Conservation (phyloP, 768 basidiomycete species). For the Pholiota molesta region DNA sequence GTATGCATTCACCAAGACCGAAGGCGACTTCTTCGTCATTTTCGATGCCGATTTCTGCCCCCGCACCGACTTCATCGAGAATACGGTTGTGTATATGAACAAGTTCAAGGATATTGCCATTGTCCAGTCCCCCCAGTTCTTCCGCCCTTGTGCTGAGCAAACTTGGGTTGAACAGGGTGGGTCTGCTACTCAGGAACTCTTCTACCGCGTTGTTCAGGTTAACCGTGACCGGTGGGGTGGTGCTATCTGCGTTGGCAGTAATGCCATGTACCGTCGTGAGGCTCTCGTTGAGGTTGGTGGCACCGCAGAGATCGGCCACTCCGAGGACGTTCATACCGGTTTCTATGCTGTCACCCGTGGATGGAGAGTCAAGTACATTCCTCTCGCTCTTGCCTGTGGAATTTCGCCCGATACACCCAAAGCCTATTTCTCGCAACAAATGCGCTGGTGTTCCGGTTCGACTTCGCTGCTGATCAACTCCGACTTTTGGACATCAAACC, state of each 20-base stretch:
- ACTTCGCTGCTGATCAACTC: slow-evolving; percentile 28
- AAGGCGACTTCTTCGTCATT: slow-evolving; percentile 31
- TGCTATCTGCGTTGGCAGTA: slow-evolving; percentile 30
- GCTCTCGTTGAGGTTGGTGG: slow-evolving; percentile 29
- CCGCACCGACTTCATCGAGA: slow-evolving; percentile 27
- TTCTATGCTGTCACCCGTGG: slow-evolving; percentile 31
- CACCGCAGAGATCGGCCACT: slow-evolving; percentile 28
- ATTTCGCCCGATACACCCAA: slow-evolving; percentile 29
- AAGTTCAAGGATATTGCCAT: slow-evolving; percentile 27
- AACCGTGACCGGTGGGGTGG: slow-evolving; percentile 32
- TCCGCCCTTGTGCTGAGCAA: slow-evolving; percentile 25
- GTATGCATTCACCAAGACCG: slow-evolving; percentile 27
- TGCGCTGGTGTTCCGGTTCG: slow-evolving; percentile 32
- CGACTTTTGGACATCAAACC: slow-evolving; percentile 30
- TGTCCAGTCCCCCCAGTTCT: slow-evolving; percentile 32
- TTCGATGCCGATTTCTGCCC: slow-evolving; percentile 35
- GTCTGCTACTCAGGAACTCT: slow-evolving; percentile 27
- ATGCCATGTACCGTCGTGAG: slow-evolving; percentile 29
- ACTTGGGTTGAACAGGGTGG: slow-evolving; percentile 33
- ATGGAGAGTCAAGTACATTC: slow-evolving; percentile 30
- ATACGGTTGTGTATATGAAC: slow-evolving; percentile 28
- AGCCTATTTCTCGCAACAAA: slow-evolving; percentile 32
- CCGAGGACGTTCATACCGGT: slow-evolving; percentile 32
- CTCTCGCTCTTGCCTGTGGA: slow-evolving; percentile 29
- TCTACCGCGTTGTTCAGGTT: slow-evolving; percentile 30